A percentile compares a stretch with the other conserved stretches of the same genome.
phyloP scores from a whole-genome alignment of 139 green algal genomes.

The Marvania coccoides region DNA sequence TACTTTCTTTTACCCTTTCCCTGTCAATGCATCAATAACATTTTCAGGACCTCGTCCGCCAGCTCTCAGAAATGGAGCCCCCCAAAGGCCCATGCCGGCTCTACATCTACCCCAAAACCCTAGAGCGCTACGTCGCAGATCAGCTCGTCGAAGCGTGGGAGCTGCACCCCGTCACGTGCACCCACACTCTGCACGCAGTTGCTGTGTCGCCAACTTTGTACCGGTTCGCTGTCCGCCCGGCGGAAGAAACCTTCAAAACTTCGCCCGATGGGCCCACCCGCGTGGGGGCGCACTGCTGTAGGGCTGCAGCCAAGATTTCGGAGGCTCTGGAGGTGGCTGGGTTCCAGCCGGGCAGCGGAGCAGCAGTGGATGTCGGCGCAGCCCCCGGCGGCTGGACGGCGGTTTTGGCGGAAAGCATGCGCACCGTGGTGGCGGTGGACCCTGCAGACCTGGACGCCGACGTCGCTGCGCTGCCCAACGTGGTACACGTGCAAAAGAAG shows the following conservation, averaged over 20 bases:
- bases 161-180: conserved; percentile 3
- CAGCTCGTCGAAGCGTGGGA: not conserved
- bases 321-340: not conserved
- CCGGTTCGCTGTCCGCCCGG: not conserved
- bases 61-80: not conserved
- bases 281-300: not conserved
- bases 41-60: not conserved
- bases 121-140: conserved; percentile 1
- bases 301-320: conserved; percentile 1
- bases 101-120: not conserved
- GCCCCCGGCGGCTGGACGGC: conserved; percentile 22
- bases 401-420: not conserved
- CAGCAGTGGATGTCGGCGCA: conserved; percentile 13
- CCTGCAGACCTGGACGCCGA: conserved; percentile 3
- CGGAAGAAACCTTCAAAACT: not conserved
- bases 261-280: not conserved
- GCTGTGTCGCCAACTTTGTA: not conserved
- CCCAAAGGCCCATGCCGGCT: not conserved
- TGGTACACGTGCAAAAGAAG: not conserved
- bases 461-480: not conserved
- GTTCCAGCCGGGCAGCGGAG: not conserved
- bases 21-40: too few species aligned
- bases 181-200: not conserved
- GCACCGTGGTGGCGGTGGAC: conserved; percentile 13
- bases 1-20: too few species aligned